A percentile compares a stretch with the other conserved stretches of the same genome.
phyloP scores from a whole-genome alignment of 305 asterid genomes.

The Euphrasia arctica region DNA sequence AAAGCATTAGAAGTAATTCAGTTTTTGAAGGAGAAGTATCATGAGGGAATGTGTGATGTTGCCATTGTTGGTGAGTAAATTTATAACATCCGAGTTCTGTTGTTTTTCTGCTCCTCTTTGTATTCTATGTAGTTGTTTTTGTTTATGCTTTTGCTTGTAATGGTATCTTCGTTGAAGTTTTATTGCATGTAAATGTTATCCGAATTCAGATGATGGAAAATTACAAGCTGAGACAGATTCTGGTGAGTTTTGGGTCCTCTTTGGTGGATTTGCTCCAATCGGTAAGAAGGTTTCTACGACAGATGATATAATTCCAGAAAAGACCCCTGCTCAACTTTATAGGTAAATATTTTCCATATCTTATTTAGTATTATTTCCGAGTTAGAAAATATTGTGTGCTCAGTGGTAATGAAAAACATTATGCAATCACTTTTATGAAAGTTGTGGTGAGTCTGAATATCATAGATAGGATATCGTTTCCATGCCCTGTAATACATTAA shows the following conservation, averaged over 20 bases:
- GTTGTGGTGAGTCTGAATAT: too few relatives aligned
- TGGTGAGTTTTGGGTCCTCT: constrained; percentile 98
- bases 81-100: constrained; percentile 12
- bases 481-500: too few relatives aligned
- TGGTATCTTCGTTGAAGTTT: constrained; percentile 14
- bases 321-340: constrained; percentile 68
- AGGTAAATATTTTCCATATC: constrained; percentile 41
- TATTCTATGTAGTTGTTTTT: constrained; percentile 12
- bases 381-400: constrained; percentile 1
- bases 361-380: constrained; percentile 4
- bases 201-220: constrained; percentile 85
- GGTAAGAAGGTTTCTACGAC: constrained; percentile 81
- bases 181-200: constrained; percentile 24
- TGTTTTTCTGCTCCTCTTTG: constrained; percentile 20
- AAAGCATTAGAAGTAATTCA: constrained; percentile 93
- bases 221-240: constrained; percentile 96
- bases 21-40: constrained; percentile 86
- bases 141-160: background rate
- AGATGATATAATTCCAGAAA: constrained; percentile 86
- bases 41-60: constrained; percentile 89
- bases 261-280: constrained; percentile 99
- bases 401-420: too few relatives aligned
- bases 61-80: constrained; percentile 82
- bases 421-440: too few relatives aligned
- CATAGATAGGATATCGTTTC: too few relatives aligned